A percentile compares a stretch with the other conserved stretches of the same genome.
phyloP scores from a whole-genome alignment of 192 early-diverging fungal genomes.

The Coemansia sp. region DNA sequence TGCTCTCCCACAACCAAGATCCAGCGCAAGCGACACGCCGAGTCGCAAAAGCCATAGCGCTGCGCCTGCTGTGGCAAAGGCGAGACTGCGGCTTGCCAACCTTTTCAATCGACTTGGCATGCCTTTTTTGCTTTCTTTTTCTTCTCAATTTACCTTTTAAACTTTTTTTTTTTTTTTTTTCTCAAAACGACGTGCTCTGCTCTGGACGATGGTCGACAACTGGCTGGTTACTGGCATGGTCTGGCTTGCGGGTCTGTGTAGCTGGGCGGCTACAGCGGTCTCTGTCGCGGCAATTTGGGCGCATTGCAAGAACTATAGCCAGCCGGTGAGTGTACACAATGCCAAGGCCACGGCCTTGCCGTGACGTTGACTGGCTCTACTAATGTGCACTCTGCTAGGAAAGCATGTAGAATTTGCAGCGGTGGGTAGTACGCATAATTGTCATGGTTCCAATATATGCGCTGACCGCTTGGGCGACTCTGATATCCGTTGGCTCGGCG shows the following conservation, averaged over 20 bases:
- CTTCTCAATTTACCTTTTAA: not conserved
- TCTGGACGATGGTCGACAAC: constrained; percentile 15
- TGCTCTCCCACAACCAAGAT: constrained; percentile 49
- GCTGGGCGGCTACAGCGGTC: constrained; percentile 45
- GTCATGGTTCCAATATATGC: constrained; percentile 86
- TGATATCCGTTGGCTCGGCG: constrained; percentile 70
- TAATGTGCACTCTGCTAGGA: constrained; percentile 4
- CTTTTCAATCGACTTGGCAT: not conserved
- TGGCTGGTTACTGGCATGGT: constrained; percentile 45
- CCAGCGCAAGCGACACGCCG: constrained; percentile 40
- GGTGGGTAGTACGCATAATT: constrained; percentile 66
- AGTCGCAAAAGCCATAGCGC: not conserved
- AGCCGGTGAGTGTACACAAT: constrained; percentile 25
- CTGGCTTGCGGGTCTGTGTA: constrained; percentile 45
- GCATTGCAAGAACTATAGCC: constrained; percentile 55
- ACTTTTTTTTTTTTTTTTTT: not conserved
- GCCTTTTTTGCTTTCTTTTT: not conserved
- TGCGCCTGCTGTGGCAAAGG: not conserved
- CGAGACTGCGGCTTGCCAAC: not conserved
- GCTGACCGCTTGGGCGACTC: constrained; percentile 72
- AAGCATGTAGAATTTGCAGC: constrained; percentile 56
- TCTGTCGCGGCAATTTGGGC: constrained; percentile 51
- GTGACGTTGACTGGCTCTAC: not conserved
- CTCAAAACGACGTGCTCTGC: not conserved
- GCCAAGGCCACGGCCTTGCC: not conserved